A percentile compares a stretch with the other conserved stretches of the same genome.
Conservation (phyloP, 352 stramenopile species). For the Aphanomyces cochlioides region DNA sequence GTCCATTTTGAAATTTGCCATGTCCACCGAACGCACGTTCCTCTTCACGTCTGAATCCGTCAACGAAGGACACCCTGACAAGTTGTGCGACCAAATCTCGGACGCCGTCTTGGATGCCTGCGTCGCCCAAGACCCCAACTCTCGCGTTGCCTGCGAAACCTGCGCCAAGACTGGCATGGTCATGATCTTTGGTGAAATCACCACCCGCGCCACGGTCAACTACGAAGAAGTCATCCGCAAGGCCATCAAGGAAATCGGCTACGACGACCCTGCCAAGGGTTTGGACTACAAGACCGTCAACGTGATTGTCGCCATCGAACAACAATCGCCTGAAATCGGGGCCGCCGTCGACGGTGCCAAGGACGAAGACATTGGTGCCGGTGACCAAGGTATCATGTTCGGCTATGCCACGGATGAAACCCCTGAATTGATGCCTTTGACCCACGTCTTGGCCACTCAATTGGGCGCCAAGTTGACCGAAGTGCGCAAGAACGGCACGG, state of each 20-base stretch:
- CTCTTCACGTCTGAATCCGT: slow-evolving; percentile 98
- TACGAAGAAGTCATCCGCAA: slow-evolving; percentile 99
- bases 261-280: slow-evolving; percentile 98
- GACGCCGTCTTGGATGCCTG: slow-evolving; percentile 99
- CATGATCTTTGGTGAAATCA: slow-evolving; percentile 99
- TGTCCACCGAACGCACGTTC: slow-evolving; percentile 72
- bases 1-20: slow-evolving; percentile 61
- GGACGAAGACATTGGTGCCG: slow-evolving; percentile 97
- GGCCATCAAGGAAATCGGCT: slow-evolving; percentile 99
- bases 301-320: slow-evolving; percentile 99
- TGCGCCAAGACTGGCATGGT: slow-evolving; percentile 99
- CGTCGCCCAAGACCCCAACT: slow-evolving; percentile 95
- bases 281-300: slow-evolving; percentile 99
- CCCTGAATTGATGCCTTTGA: slow-evolving; percentile 96
- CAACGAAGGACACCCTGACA: slow-evolving; percentile 99
- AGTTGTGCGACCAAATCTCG: slow-evolving; percentile 98
- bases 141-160: slow-evolving; percentile 98
- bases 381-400: slow-evolving; percentile 98
- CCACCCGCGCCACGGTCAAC: slow-evolving; percentile 97
- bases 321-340: slow-evolving; percentile 99
- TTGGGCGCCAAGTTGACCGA: slow-evolving; percentile 96
- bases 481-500: slow-evolving; percentile 98
- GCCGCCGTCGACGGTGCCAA: slow-evolving; percentile 97
- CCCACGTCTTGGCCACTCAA: slow-evolving; percentile 95
- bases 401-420: slow-evolving; percentile 42